These are phyloP conservation scores for Rubia yunnanensis DNA, from an alignment of 257 asterid species.

Conservation along the genomic window DNA sequence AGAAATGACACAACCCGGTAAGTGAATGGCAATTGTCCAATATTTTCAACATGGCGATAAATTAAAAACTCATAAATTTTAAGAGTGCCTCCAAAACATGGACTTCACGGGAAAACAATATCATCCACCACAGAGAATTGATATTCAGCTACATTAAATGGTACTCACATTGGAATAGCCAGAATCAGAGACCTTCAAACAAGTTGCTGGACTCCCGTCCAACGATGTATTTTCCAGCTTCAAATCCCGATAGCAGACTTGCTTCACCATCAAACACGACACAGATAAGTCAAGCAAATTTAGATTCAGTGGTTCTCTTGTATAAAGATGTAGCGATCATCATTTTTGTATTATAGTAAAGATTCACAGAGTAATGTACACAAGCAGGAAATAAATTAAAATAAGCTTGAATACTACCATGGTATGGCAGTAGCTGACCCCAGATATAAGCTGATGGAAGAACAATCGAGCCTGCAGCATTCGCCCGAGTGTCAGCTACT, in stretches of 20 bases:
- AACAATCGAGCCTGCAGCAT: constrained; percentile 73
- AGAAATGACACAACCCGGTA: too few relatives aligned
- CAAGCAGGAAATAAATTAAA: neutral
- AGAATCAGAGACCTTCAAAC: constrained; percentile 82
- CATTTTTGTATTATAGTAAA: too few relatives aligned
- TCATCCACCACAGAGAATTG: neutral
- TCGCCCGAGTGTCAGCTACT: neutral
- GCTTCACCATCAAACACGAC: constrained; percentile 36
- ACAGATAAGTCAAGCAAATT: constrained; percentile 8
- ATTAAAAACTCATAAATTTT: too few relatives aligned
- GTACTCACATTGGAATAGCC: constrained; percentile 75
- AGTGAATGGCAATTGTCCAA: too few relatives aligned
- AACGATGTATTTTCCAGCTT: constrained; percentile 84
- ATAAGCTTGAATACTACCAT: constrained; percentile 47
- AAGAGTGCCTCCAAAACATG: too few relatives aligned
- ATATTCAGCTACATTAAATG: neutral
- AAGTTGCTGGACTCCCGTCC: constrained; percentile 87
- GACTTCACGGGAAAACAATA: too few relatives aligned
- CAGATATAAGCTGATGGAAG: constrained; percentile 87
- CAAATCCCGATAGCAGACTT: constrained; percentile 84
- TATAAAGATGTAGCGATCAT: too few relatives aligned
- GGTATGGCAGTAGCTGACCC: constrained; percentile 86
- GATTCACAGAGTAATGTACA: neutral
- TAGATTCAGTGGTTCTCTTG: neutral
- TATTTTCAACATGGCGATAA: too few relatives aligned